These are phyloP conservation scores for Spencermartinsiella ligniputridi DNA, from an alignment of 1,139 yeast species.

Conservation along the genomic window DNA sequence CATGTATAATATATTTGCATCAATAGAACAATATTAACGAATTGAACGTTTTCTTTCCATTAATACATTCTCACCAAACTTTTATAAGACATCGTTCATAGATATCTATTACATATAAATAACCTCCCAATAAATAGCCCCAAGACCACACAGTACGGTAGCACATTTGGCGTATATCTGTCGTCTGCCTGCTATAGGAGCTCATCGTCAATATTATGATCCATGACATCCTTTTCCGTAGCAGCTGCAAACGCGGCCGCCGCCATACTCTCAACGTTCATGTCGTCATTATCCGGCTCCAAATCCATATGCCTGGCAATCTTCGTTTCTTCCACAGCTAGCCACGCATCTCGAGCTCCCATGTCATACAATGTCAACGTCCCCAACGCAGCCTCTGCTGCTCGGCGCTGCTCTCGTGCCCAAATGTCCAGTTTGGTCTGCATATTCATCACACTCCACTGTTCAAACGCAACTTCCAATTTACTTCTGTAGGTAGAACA, in stretches of 20 bases:
- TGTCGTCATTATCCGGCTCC: slow-evolving; percentile 3
- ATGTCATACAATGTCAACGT: slow-evolving; percentile 40
- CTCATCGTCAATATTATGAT: slow-evolving; percentile 1
- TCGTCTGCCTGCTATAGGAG: background rate
- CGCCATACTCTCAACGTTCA: slow-evolving; percentile 1
- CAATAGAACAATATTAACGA: no score
- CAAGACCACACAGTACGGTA: no score
- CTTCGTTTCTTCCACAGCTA: slow-evolving; percentile 32
- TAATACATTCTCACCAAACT: no score
- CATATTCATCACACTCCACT: slow-evolving; percentile 39
- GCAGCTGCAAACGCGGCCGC: slow-evolving; percentile 4
- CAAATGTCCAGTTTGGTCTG: slow-evolving; percentile 37
- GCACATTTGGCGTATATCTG: no score
- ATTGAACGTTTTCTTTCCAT: no score
- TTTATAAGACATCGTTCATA: no score
- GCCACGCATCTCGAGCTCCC: slow-evolving; percentile 40
- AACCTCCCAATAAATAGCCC: no score
- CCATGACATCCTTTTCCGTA: background rate
- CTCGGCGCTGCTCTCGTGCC: slow-evolving; percentile 40
- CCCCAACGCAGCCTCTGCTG: slow-evolving; percentile 44
- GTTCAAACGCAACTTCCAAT: slow-evolving; percentile 40
- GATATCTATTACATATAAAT: no score
- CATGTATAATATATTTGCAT: no score
- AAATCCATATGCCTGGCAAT: slow-evolving; percentile 10
- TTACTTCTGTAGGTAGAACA: slow-evolving; percentile 22